Percentiles rank a stretch among this genome's conserved stretches.
Evolutionary conservation across 768 basidiomycete species (phyloP).

Genomic region (Lentinus tigrinus): DNA sequence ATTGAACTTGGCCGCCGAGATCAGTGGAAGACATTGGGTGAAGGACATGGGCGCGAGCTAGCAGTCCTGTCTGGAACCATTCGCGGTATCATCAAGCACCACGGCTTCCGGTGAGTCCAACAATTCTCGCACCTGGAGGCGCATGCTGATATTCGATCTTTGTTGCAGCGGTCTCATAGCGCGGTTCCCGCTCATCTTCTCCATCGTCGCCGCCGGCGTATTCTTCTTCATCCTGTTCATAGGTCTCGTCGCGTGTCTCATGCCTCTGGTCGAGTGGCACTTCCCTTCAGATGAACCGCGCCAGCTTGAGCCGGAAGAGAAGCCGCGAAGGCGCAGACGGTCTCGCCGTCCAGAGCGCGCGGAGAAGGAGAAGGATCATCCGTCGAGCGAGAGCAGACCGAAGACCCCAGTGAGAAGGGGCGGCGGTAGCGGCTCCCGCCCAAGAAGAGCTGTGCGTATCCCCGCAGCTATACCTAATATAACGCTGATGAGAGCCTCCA

Average conservation of each 20-base stretch:
- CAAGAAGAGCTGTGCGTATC: constrained; percentile 4
- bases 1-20: constrained; percentile 77
- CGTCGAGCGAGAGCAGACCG: neutral
- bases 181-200: constrained; percentile 62
- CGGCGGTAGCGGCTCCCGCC: neutral
- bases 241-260: constrained; percentile 31
- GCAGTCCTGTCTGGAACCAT: constrained; percentile 63
- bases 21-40: constrained; percentile 67
- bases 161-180: constrained; percentile 60
- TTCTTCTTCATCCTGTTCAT: constrained; percentile 37
- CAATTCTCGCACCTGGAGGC: neutral
- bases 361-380: neutral
- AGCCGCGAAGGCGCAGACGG: constrained; percentile 13
- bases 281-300: constrained; percentile 17
- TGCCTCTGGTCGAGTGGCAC: constrained; percentile 32
- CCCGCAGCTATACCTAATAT: neutral
- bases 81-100: constrained; percentile 59
- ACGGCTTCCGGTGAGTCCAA: constrained; percentile 64
- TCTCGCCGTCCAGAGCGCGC: constrained; percentile 17
- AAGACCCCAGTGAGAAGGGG: constrained; percentile 3
- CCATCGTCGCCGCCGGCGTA: constrained; percentile 37
- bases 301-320: constrained; percentile 2
- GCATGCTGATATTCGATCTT: neutral
- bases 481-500: neutral
- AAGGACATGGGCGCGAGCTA: constrained; percentile 71